Percentiles rank a stretch among this genome's conserved stretches.
phyloP scores from a whole-genome alignment of 2,329 filamentous ascomycete species.

The Blastomyces percursus region DNA sequence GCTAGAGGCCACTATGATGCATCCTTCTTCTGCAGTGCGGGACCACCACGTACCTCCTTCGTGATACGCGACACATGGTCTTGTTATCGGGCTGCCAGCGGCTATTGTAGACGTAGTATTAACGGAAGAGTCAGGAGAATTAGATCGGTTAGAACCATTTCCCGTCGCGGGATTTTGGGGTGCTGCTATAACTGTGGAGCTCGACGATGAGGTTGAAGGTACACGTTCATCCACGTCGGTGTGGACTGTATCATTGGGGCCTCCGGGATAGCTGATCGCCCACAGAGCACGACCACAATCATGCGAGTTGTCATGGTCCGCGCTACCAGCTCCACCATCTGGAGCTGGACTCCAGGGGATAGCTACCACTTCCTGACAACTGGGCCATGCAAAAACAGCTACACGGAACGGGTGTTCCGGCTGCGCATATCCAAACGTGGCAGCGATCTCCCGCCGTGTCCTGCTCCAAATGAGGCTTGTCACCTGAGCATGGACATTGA shows the following conservation, averaged over 20 bases:
- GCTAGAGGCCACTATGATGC: conserved; percentile 82
- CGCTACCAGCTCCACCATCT: conserved; percentile 20
- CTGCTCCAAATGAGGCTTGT: conserved; percentile 86
- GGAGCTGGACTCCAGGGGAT: conserved; percentile 65
- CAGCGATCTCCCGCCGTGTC: conserved; percentile 74
- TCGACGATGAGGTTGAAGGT: not conserved
- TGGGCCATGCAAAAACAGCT: conserved; percentile 89
- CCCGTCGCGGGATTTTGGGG: not conserved
- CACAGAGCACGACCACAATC: conserved; percentile 54
- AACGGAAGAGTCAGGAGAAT: not conserved
- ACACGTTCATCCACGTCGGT: not conserved
- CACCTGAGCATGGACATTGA: conserved; percentile 85
- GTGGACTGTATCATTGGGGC: conserved; percentile 33
- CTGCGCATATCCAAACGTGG: conserved; percentile 87
- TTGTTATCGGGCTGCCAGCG: not conserved
- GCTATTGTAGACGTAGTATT: not conserved
- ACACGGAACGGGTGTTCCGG: conserved; percentile 83
- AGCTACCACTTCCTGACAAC: conserved; percentile 71
- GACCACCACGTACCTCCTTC: conserved; percentile 46
- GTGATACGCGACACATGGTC: conserved; percentile 22
- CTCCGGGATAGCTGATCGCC: conserved; percentile 72
- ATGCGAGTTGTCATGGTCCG: conserved; percentile 17
- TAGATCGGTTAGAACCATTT: not conserved
- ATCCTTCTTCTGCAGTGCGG: conserved; percentile 58
- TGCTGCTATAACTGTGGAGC: not conserved